Percentiles rank a stretch among this genome's conserved stretches.
Evolutionary conservation across 2,329 filamentous ascomycete genomes (phyloP).

Genomic region (Didymella lethalis): DNA sequence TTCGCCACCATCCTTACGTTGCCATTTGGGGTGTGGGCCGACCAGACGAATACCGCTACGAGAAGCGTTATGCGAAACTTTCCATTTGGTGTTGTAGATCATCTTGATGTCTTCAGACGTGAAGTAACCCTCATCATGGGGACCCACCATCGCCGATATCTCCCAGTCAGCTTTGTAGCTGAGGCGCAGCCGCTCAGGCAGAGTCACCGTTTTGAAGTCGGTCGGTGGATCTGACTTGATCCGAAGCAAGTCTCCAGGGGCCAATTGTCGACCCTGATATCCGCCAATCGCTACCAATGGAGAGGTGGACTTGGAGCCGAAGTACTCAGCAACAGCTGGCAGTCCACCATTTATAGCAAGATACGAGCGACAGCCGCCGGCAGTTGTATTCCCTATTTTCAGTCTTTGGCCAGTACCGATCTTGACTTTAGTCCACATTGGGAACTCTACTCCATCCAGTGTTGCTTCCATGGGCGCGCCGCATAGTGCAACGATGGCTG

Average conservation of each 20-base stretch:
- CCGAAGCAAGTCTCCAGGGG: constrained; percentile 62
- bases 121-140: constrained; percentile 64
- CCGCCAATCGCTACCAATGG: constrained; percentile 66
- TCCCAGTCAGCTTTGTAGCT: constrained; percentile 61
- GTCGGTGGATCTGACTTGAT: constrained; percentile 53
- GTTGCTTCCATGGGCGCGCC: constrained; percentile 63
- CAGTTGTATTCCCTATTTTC: constrained; percentile 63
- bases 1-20: constrained; percentile 66
- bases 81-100: constrained; percentile 66
- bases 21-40: constrained; percentile 67
- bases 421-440: constrained; percentile 64
- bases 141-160: constrained; percentile 63
- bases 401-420: constrained; percentile 62
- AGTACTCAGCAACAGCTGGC: constrained; percentile 62
- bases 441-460: constrained; percentile 59
- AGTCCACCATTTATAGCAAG: constrained; percentile 66
- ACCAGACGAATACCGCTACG: constrained; percentile 67
- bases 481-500: constrained; percentile 64
- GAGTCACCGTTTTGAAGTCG: constrained; percentile 36
- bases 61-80: constrained; percentile 67
- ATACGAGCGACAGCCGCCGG: constrained; percentile 64
- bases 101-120: constrained; percentile 61
- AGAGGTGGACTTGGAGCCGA: constrained; percentile 66
- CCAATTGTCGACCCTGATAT: constrained; percentile 65
- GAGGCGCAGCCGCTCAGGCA: constrained; percentile 59